A percentile compares a stretch with the other conserved stretches of the same genome.
Evolutionary conservation across 1,139 yeast genomes (phyloP).

Genomic region (Diutina rugosa): DNA sequence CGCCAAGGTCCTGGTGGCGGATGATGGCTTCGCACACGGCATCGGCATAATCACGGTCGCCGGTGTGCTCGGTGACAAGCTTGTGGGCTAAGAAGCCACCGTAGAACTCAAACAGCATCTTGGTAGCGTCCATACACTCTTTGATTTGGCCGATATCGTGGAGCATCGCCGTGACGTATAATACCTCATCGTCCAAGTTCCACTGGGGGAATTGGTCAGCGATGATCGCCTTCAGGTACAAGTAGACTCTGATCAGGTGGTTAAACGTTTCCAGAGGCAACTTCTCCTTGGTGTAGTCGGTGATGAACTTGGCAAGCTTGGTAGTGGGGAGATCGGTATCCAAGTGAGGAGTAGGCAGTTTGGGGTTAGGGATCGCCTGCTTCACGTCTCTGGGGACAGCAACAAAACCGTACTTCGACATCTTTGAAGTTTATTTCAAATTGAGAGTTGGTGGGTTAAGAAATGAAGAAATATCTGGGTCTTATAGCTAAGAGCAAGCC

Average conservation of each 20-base stretch:
- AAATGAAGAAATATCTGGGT: no score
- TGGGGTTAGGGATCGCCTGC: conserved; percentile 15
- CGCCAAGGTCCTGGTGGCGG: conserved; percentile 26
- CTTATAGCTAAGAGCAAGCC: no score
- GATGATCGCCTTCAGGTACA: conserved; percentile 20
- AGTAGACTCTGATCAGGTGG: conserved; percentile 22
- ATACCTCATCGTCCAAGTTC: conserved; percentile 19
- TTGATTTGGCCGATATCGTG: conserved; percentile 27
- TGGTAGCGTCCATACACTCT: conserved; percentile 21
- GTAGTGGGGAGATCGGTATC: conserved; percentile 12
- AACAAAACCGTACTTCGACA: conserved; percentile 21
- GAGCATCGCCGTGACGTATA: conserved; percentile 20
- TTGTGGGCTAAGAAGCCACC: conserved; percentile 23
- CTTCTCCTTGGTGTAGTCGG: conserved; percentile 14
- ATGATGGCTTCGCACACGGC: conserved; percentile 27
- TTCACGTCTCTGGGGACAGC: conserved; percentile 18
- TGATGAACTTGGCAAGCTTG: conserved; percentile 10
- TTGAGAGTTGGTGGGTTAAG: neutral
- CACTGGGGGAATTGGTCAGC: conserved; percentile 23
- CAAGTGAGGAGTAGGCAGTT: conserved; percentile 15
- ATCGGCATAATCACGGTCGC: conserved; percentile 19
- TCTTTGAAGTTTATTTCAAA: conserved; percentile 3
- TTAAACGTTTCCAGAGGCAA: conserved; percentile 16
- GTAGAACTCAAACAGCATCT: conserved; percentile 25
- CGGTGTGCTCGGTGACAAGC: conserved; percentile 13